Conservation (phyloP, 2,329 filamentous ascomycete species). For the Verticillium nubilum region DNA sequence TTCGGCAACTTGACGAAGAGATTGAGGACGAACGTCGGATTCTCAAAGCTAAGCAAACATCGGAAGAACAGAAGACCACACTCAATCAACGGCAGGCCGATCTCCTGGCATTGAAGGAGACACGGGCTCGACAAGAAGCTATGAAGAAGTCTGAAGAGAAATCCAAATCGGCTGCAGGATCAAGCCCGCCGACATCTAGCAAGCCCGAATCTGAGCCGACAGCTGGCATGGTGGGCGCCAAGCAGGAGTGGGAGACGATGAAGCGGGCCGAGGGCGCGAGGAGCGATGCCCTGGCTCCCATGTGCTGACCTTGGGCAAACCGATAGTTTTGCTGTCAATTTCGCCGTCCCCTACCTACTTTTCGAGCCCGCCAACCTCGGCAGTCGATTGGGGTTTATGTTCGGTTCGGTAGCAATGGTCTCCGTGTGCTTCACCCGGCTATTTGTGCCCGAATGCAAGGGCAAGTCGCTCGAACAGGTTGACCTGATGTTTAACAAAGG, state of each 20-base stretch:
- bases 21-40: conserved; percentile 40
- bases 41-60: conserved; percentile 36
- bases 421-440: conserved; percentile 12
- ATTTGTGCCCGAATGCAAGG: conserved; percentile 15
- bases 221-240: conserved; percentile 20
- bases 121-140: conserved; percentile 14
- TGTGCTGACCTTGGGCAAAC: too few species aligned
- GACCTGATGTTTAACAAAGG: conserved; percentile 16
- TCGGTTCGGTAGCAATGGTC: conserved; percentile 7
- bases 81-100: conserved; percentile 42
- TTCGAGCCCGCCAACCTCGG: conserved; percentile 24
- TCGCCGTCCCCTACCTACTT: conserved; percentile 29
- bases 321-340: conserved; percentile 25
- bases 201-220: not conserved
- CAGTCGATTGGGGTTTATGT: conserved; percentile 21
- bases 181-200: not conserved
- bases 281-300: conserved; percentile 51
- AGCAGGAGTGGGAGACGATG: conserved; percentile 55
- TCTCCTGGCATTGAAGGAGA: conserved; percentile 33
- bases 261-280: conserved; percentile 46
- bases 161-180: not conserved
- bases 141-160: conserved; percentile 6
- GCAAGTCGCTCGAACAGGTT: conserved; percentile 15
- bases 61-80: conserved; percentile 33
- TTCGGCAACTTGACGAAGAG: conserved; percentile 48